Evolutionary conservation across 2,329 filamentous ascomycete genomes (phyloP).

Genomic region (Aspergillus sclerotialis): DNA sequence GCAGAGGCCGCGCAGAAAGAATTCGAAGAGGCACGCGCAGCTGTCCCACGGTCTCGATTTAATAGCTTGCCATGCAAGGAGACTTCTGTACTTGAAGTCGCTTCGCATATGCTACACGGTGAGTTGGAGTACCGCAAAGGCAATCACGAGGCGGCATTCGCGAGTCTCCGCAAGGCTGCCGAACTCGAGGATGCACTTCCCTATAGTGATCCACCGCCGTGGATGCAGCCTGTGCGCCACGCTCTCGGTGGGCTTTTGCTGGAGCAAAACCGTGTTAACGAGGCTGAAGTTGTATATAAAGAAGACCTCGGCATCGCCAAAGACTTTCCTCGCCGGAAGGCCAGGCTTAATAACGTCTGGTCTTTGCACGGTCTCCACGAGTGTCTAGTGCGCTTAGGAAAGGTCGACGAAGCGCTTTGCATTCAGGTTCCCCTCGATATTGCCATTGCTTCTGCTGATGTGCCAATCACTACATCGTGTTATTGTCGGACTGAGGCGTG

Average conservation of each 20-base stretch:
- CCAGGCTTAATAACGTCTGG: slow-evolving; percentile 67
- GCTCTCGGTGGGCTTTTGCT: slow-evolving; percentile 61
- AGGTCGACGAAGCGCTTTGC: slow-evolving; percentile 37
- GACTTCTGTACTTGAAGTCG: slow-evolving; percentile 55
- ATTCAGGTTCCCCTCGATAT: slow-evolving; percentile 42
- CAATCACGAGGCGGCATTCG: slow-evolving; percentile 52
- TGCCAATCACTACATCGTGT: slow-evolving; percentile 49
- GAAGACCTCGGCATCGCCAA: slow-evolving; percentile 52
- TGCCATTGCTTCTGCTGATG: slow-evolving; percentile 50
- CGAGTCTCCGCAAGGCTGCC: slow-evolving; percentile 51
- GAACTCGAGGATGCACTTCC: slow-evolving; percentile 53
- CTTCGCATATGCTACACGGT: slow-evolving; percentile 58
- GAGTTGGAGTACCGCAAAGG: slow-evolving; percentile 62
- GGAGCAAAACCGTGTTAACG: slow-evolving; percentile 51
- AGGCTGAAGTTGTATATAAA: slow-evolving; percentile 49
- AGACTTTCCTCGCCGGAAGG: slow-evolving; percentile 52
- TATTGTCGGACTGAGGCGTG: no score
- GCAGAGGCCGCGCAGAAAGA: slow-evolving; percentile 44
- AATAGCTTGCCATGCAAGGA: slow-evolving; percentile 55
- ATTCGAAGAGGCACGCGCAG: slow-evolving; percentile 45
- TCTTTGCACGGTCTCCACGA: slow-evolving; percentile 64
- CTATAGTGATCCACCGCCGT: slow-evolving; percentile 67
- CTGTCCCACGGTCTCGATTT: slow-evolving; percentile 52
- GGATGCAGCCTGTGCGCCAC: slow-evolving; percentile 67
- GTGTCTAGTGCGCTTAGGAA: slow-evolving; percentile 51